Base-by-base conservation (phyloP, 1,284 basidiomycete species). In the Trametes pubescens region DNA sequence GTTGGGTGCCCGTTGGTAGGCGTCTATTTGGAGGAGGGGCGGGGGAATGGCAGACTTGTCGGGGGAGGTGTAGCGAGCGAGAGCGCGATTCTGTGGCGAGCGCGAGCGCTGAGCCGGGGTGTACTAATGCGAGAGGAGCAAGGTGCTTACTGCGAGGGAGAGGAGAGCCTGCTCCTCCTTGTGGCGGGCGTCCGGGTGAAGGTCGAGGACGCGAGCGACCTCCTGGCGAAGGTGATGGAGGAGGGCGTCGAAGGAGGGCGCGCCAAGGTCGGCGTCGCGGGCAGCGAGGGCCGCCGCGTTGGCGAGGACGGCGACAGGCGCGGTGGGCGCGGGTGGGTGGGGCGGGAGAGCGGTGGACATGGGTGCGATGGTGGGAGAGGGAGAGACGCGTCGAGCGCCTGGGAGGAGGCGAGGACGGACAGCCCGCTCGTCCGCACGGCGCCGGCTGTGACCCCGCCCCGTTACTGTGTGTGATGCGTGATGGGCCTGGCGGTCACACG, bases 1-100 rank as follows among this genome's bases (percentile, higher is more conserved):
- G 57, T 64, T 62, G 62, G 64, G 60, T 9, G 51, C 51, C 34
- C 63, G 62, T 44, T 48, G 44, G 44, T 64, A 68, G 59, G 67
- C 67, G 67, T 68, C 67, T 68, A 68, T 65, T 53, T 68, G 67
- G 54, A 64, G 63, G 59, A 68, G 67, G 47, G 67, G 67, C 54
- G 67, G 62, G 51, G 67, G 67, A 29, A 68, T 65, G 62, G 67
- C 59, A 54, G 67, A 58, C 57, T 57, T 65, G 67, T 68, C 64
- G 46, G 64, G 22, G 61, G 38, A 40, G 51, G 51, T 21, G 62
- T 62, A 65, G 62, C 62, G 62, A 34, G 53, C 55, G 46, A 65
- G 60, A 43, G 67, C 67, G 67, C 67, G 67, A 11, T 61, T 51
- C 67, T 68, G 53, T 22, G n/a, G 24, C 22, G 40, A 13, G 61